phyloP scores from a whole-genome alignment of 495 filamentous ascomycete genomes.

The Aspergillus egyptiacus region DNA sequence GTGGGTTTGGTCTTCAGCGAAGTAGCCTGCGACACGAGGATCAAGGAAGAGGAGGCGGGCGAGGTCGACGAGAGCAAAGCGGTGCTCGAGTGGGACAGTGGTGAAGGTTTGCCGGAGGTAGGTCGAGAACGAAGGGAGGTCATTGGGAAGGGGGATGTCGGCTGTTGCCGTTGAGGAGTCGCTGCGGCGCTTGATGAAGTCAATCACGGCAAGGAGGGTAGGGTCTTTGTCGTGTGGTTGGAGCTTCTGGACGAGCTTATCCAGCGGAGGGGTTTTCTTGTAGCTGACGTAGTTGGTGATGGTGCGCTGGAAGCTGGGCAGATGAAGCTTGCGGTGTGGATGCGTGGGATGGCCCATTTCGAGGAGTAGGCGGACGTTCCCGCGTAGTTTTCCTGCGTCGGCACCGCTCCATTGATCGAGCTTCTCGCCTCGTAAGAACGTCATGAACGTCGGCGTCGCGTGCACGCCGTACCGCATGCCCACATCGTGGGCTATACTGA shows the following conservation, averaged over 20 bases:
- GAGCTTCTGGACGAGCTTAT: conserved; percentile 79
- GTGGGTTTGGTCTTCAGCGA: conserved; percentile 66
- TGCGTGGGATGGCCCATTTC: conserved; percentile 75
- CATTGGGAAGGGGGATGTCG: conserved; percentile 41
- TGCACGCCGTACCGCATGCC: conserved; percentile 59
- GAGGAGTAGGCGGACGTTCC: conserved; percentile 66
- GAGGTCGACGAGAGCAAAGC: conserved; percentile 79
- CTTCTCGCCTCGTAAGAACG: conserved; percentile 70
- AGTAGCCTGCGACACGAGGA: conserved; percentile 76
- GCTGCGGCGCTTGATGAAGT: conserved; percentile 52
- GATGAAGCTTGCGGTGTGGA: conserved; percentile 60
- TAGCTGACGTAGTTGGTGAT: conserved; percentile 65
- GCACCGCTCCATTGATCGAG: conserved; percentile 78
- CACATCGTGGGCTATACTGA: conserved; percentile 60
- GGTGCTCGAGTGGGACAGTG: conserved; percentile 36
- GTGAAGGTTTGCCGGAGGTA: conserved; percentile 27
- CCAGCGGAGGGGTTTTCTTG: conserved; percentile 73
- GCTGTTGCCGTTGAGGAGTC: conserved; percentile 26
- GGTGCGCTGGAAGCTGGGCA: conserved; percentile 61
- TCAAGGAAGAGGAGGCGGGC: conserved; percentile 73
- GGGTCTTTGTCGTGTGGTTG: conserved; percentile 43
- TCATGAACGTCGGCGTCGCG: conserved; percentile 87
- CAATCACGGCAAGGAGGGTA: conserved; percentile 50
- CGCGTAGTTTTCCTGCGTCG: conserved; percentile 58
- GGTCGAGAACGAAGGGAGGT: conserved; percentile 42